phyloP scores from a whole-genome alignment of 140 eudicot genomes.

The Flaveria floridana region DNA sequence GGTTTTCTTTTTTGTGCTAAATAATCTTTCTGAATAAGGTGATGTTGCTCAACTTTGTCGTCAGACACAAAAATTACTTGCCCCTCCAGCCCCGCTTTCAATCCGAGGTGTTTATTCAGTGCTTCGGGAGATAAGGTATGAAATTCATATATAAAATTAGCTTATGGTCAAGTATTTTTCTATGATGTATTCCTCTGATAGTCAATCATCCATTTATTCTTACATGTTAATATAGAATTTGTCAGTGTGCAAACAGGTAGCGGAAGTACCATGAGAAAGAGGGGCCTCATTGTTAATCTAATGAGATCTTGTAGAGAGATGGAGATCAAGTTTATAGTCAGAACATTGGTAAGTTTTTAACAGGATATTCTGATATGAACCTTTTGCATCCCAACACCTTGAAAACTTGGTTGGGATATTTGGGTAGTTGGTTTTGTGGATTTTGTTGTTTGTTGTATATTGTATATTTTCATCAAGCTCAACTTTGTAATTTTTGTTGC shows the following conservation, averaged over 20 bases:
- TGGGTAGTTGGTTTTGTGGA: not conserved
- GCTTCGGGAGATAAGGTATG: slow-evolving; percentile 86
- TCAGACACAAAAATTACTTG: slow-evolving; percentile 80
- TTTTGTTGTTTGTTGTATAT: not conserved
- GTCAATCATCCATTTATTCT: slow-evolving; percentile 18
- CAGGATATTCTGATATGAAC: not conserved
- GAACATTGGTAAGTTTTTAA: slow-evolving; percentile 69
- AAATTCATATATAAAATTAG: not conserved
- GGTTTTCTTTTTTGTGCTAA: slow-evolving; percentile 24
- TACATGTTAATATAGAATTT: slow-evolving; percentile 34
- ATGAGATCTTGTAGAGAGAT: slow-evolving; percentile 91
- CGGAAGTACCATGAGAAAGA: slow-evolving; percentile 69
- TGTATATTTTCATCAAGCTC: slow-evolving; percentile 1
- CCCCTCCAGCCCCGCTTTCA: slow-evolving; percentile 77
- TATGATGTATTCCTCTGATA: slow-evolving; percentile 2
- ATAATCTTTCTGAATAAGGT: slow-evolving; percentile 48
- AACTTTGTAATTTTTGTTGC: slow-evolving; percentile 3
- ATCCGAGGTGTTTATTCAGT: slow-evolving; percentile 69
- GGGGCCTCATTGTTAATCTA: slow-evolving; percentile 74
- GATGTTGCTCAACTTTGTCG: slow-evolving; percentile 99
- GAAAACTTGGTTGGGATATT: not conserved
- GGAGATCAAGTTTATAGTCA: slow-evolving; percentile 93
- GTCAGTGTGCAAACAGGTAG: slow-evolving; percentile 90
- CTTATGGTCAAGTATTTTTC: not conserved
- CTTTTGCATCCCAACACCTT: slow-evolving; percentile 7